Evolutionary conservation across 164 flowering plant species (phyloP), one percentile per base, ranked within the genome.

Genomic region (Chimonanthus salicifolius): DNA sequence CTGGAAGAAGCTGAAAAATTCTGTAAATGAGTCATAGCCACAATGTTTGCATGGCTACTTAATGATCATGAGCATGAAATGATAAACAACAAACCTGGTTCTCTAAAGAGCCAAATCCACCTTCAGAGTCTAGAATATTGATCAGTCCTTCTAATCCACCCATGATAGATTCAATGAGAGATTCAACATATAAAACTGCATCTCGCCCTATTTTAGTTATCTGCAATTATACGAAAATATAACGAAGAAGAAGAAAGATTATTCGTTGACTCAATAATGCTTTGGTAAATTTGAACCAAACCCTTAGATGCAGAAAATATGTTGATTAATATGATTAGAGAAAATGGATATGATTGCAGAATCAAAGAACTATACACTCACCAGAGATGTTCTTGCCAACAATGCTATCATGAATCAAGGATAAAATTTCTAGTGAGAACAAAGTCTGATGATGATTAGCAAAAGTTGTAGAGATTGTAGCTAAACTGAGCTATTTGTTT

Each of bases 111-210:
- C 99, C 99, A 88, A 95, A 89, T 74, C 99, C 98, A 71, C 99
- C 98, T 77, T 95, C 99, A 33, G 99, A 93, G 74, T 94, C 98
- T 74, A 95, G 97, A 78, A 95, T 95, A 80, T 95, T 95, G 62
- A 95, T 89, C 70, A 95, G 79, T 33, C 99, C 99, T 82, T 95
- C 99, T 82, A 95, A 78, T 78, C 99, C 99, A 74, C 99, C 99
- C 98, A 95, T 94, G 78, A 95, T 88, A 58, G 98, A 93, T 78
- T 95, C 99, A 76, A 95, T 89, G 49, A 95, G 94, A 72, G 98
- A 95, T 68, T 95, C 99, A 63, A 95, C 99, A 82, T 95, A 95
- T 63, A 88, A 80, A 71, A 95, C 94, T 64, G 99, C 94, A 88
- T 95, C 99, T 69, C 99, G 88, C 33, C 99, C 99, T 83, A 94